Evolutionary conservation across 225 moss, liverwort and hornwort species (phyloP), one percentile per base, ranked within the genome.

Genomic region (Physcomitrellopsis africana): DNA sequence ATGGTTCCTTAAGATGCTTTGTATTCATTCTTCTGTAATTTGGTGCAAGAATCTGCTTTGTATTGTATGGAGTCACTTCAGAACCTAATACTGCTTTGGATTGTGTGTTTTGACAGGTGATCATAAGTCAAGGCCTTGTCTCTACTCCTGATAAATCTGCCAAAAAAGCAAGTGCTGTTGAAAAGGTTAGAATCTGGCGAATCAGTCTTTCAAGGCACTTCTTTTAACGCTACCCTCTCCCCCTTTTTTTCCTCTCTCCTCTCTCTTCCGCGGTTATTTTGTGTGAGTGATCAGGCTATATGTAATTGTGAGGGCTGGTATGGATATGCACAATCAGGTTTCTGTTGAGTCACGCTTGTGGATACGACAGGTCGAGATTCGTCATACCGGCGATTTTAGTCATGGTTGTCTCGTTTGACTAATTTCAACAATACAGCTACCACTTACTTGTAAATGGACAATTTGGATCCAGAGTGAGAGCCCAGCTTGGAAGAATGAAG

Each of bases 401-500:
- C 32, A 37, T 37, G 32, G 32, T 37, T 37, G 5, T 37, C 5
- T 37, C 3, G 32, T 37, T 37, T 37, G 32, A 37, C 4, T 37
- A 4, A 37, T 37, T 2, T 37, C 32, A 37, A 4, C 1, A 37
- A 7, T 37, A 37, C 32, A 37, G 3, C 3, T 7, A 37, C 7
- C 32, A 37, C 32, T 4, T 37, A 37, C 32, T 4, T 37, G 32
- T 37, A 7, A 37, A 4, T 37, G 32, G 4, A 4, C 32, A 37
- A 37, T 37, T 37, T 37, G 32, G 32, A 37, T 4, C 7, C 79
- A 82, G 72, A 70, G 70, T 64, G 56, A 51, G 26, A 87, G 76
- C 69, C 87, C 81, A 68, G 55, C 70, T 69, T 91, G 86, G 81
- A 88, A 72, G 61, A 59, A 86, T 65, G 86, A 77, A 63, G 73